Evolutionary conservation across 768 basidiomycete species (phyloP).

Genomic region (Mycena filopes): DNA sequence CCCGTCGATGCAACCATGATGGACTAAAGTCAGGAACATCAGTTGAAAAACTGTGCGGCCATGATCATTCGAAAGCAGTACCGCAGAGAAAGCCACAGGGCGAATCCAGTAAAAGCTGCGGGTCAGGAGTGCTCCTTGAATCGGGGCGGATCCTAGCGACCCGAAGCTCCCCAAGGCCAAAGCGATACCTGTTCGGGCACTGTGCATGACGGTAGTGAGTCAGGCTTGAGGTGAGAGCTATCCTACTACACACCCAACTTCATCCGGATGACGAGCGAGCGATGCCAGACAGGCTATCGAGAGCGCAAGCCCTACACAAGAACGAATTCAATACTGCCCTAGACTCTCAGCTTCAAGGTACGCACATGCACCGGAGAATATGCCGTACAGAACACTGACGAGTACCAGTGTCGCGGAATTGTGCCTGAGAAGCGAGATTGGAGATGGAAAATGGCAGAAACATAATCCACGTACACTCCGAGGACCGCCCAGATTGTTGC

Average conservation of each 20-base stretch:
- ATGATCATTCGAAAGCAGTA: too few relatives aligned
- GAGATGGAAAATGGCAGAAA: background rate
- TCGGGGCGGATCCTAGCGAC: slow-evolving; percentile 44
- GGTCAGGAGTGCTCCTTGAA: slow-evolving; percentile 50
- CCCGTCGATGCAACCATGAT: too few relatives aligned
- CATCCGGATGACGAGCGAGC: slow-evolving; percentile 44
- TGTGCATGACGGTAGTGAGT: slow-evolving; percentile 31
- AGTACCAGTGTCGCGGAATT: slow-evolving; percentile 49
- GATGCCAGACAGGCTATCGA: slow-evolving; percentile 43
- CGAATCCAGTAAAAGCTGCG: slow-evolving; percentile 44
- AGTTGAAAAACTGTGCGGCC: too few relatives aligned
- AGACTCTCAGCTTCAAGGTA: background rate
- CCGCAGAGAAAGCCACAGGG: slow-evolving; percentile 48
- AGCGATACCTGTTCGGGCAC: slow-evolving; percentile 50
- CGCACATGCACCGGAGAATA: slow-evolving; percentile 55
- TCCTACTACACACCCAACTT: slow-evolving; percentile 45
- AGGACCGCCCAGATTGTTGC: slow-evolving; percentile 53
- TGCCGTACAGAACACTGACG: slow-evolving; percentile 57
- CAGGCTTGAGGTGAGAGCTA: background rate
- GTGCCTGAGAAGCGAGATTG: slow-evolving; percentile 37
- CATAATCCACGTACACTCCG: slow-evolving; percentile 46
- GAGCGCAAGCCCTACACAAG: slow-evolving; percentile 51
- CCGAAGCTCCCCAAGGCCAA: slow-evolving; percentile 47
- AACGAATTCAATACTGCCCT: too few relatives aligned
- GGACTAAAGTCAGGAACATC: too few relatives aligned